Conservation (phyloP, 768 basidiomycete genomes). For the Hericium alpestre region DNA sequence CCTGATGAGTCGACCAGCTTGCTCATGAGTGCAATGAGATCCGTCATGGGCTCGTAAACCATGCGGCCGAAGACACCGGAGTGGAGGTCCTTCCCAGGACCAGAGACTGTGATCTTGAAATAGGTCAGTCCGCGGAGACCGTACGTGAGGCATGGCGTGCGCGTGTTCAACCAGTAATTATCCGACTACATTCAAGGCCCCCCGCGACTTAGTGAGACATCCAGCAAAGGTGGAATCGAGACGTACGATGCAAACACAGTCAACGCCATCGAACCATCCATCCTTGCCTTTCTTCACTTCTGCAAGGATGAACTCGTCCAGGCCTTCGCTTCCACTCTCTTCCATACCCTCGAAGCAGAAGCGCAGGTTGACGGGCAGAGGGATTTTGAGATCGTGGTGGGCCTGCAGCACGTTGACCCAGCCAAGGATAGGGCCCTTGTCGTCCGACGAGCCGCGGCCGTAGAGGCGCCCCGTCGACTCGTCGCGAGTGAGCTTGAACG, state of each 20-base stretch:
- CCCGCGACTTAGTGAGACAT: neutral
- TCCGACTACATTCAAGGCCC: slow-evolving; percentile 76
- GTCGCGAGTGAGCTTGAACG: slow-evolving; percentile 60
- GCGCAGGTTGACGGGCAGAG: slow-evolving; percentile 80
- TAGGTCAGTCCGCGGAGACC: slow-evolving; percentile 84
- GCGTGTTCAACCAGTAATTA: slow-evolving; percentile 88
- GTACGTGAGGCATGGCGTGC: slow-evolving; percentile 74
- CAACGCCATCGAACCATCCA: slow-evolving; percentile 78
- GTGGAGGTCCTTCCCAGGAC: slow-evolving; percentile 82
- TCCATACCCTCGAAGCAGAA: slow-evolving; percentile 98
- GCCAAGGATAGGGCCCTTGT: slow-evolving; percentile 82
- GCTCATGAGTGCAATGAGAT: slow-evolving; percentile 73
- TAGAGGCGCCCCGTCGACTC: slow-evolving; percentile 51
- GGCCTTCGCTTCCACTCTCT: slow-evolving; percentile 83
- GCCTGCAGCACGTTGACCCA: slow-evolving; percentile 89
- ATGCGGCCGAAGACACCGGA: slow-evolving; percentile 79
- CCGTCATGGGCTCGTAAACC: slow-evolving; percentile 91
- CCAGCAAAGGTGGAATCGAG: neutral
- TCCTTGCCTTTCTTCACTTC: slow-evolving; percentile 58
- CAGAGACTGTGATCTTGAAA: slow-evolving; percentile 72
- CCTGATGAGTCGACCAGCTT: slow-evolving; percentile 73
- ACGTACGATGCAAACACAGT: slow-evolving; percentile 86
- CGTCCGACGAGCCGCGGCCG: slow-evolving; percentile 83
- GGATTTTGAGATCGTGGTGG: slow-evolving; percentile 52
- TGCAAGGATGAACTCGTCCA: slow-evolving; percentile 73